Base-by-base conservation (phyloP, 345 rosid species). In the Noccaea caerulescens region DNA sequence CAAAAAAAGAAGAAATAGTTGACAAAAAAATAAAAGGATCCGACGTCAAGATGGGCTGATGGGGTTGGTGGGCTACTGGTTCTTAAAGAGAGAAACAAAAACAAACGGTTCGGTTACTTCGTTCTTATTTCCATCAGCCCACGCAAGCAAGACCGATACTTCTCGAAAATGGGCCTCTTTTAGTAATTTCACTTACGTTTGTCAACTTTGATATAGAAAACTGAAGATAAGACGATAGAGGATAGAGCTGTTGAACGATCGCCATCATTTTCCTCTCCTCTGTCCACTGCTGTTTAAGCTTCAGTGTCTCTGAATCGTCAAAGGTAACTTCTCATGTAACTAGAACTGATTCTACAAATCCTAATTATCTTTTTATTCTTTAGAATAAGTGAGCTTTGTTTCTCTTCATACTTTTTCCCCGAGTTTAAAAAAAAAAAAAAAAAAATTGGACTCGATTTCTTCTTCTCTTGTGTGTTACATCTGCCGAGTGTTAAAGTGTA, bases 271-370 rank as follows among this genome's bases (percentile, higher is more conserved):
- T 47, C 66, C 39, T 59, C 42, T 5, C 1, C 1, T 1, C 58
- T 44, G 41, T 55, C 65, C 10, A 46, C 43, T 65, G 36, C 43
- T 65, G 36, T 47, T 38, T 6, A 8, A 25, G 39, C 61, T 73
- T 58, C 71, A 36, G 16, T 16, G 34, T 56, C 46, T 47, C 54
- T 41, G 38, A 66, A 73, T 65, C 72, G 1, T 51, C 33, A 18
- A 38, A 65, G 71, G 77, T 57, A 72, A 25, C 20, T 54, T 33
- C 16, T 1, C 36, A 11, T 27, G 57, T 27, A 27, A 1, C 1
- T 47, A 47, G 6, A 51, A 5, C 13, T 20, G 13, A 50, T 3
- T 9, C 11, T 38, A 38, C 42, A 38, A 38, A 38, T 9, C 43
- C 12, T 10, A 0, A 39, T 9, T 39, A 3, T 39, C 4, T 20